Conservation (phyloP, 1,284 basidiomycete genomes). For the Sporisorium iseilematis-ciliati region DNA sequence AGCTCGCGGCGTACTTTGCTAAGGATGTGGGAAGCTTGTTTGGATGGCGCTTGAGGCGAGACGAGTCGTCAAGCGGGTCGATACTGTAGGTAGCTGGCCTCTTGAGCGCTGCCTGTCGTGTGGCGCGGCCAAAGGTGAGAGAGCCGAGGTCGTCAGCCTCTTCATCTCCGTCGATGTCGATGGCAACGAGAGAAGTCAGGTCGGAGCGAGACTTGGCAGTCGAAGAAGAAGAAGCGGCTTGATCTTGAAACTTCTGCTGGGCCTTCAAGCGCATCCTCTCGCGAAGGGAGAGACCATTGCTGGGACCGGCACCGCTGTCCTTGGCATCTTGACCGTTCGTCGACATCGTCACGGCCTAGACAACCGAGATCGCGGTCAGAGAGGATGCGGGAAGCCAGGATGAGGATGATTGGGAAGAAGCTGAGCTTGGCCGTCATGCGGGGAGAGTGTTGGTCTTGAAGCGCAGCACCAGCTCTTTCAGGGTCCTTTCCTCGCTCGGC, state of each 20-base stretch:
- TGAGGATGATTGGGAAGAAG: not conserved
- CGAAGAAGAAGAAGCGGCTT: slow-evolving; percentile 6
- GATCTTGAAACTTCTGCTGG: slow-evolving; percentile 31
- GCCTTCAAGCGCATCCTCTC: slow-evolving; percentile 41
- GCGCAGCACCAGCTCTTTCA: slow-evolving; percentile 4
- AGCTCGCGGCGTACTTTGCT: slow-evolving; percentile 4
- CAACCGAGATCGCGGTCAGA: not conserved
- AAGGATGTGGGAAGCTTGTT: slow-evolving; percentile 15
- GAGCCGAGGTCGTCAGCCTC: slow-evolving; percentile 37
- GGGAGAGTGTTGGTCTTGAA: slow-evolving; percentile 7
- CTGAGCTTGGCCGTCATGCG: not conserved
- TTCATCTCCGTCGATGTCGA: slow-evolving; percentile 16
- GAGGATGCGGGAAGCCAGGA: not conserved
- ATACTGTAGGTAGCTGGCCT: slow-evolving; percentile 36
- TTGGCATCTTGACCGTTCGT: not conserved
- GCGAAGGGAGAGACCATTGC: slow-evolving; percentile 29
- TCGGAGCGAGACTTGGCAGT: not conserved
- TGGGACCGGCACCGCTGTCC: slow-evolving; percentile 8
- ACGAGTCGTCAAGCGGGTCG: slow-evolving; percentile 36
- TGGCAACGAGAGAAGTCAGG: not conserved
- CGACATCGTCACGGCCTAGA: slow-evolving; percentile 5
- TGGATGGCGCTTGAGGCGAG: slow-evolving; percentile 29
- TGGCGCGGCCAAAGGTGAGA: slow-evolving; percentile 20
- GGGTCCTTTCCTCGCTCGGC: slow-evolving; percentile 2
- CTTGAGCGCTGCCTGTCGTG: slow-evolving; percentile 42